phyloP scores from a whole-genome alignment of 2,329 filamentous ascomycete species.

The Keithomyces neogunnii region DNA sequence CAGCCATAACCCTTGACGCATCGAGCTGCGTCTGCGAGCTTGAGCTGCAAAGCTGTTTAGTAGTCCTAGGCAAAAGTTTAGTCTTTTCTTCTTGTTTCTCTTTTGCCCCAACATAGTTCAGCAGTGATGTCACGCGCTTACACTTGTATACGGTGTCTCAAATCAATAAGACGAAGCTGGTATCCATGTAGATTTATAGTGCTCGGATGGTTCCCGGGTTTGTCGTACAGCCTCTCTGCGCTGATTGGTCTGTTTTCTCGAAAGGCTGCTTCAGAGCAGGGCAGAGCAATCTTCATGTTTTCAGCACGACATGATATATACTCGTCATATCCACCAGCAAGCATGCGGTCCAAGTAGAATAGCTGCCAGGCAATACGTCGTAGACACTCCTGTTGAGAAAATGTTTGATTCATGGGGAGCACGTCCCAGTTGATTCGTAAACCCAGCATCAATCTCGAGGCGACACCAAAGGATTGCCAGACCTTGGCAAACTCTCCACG shows the following conservation, averaged over 20 bases:
- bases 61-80: conserved; percentile 11
- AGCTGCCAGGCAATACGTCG: conserved; percentile 30
- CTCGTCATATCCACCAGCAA: conserved; percentile 31
- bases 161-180: conserved; percentile 25
- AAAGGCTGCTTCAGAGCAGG: conserved; percentile 25
- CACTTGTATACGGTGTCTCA: conserved; percentile 28
- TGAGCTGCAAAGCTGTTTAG: conserved; percentile 16
- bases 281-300: conserved; percentile 29
- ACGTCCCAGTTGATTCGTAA: conserved; percentile 32
- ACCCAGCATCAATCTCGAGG: conserved; percentile 27
- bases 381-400: conserved; percentile 26
- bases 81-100: background rate
- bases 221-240: conserved; percentile 23
- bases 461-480: conserved; percentile 30
- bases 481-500: conserved; percentile 28
- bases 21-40: conserved; percentile 17
- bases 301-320: conserved; percentile 28
- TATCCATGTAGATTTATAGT: conserved; percentile 24
- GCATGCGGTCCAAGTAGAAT: conserved; percentile 28
- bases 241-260: conserved; percentile 21
- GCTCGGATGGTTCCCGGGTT: conserved; percentile 13
- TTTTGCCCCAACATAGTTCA: background rate
- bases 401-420: conserved; percentile 18
- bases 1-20: conserved; percentile 28
- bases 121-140: conserved; percentile 12